Conservation (phyloP, 768 basidiomycete species). For the Leccinum uliginosum region DNA sequence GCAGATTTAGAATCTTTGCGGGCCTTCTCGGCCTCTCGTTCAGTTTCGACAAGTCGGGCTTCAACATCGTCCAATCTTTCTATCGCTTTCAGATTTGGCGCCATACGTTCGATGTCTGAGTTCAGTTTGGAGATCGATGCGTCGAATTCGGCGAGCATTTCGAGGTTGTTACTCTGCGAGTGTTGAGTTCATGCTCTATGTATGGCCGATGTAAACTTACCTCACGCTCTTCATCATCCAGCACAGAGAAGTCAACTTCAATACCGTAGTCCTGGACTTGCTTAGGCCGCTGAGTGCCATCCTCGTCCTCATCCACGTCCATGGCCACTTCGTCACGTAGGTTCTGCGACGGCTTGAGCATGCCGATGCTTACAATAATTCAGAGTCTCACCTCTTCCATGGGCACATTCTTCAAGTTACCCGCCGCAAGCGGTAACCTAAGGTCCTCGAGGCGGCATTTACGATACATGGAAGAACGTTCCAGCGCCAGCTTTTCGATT, state of each 20-base stretch:
- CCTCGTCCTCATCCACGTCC: slow-evolving; percentile 89
- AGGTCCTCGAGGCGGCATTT: slow-evolving; percentile 94
- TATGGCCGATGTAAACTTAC: slow-evolving; percentile 31
- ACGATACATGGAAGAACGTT: slow-evolving; percentile 82
- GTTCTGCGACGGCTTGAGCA: slow-evolving; percentile 44
- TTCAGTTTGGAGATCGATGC: slow-evolving; percentile 64
- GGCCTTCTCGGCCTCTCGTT: slow-evolving; percentile 89
- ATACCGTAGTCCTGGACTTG: slow-evolving; percentile 81
- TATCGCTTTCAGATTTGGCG: slow-evolving; percentile 95
- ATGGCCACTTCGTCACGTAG: slow-evolving; percentile 83
- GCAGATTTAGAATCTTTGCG: slow-evolving; percentile 85
- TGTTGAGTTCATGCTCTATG: background rate
- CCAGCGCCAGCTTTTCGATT: slow-evolving; percentile 82
- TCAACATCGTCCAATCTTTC: slow-evolving; percentile 87
- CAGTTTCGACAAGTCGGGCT: slow-evolving; percentile 79
- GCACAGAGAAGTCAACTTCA: slow-evolving; percentile 74
- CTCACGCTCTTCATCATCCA: slow-evolving; percentile 73
- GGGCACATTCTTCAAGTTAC: slow-evolving; percentile 80
- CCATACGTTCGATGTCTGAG: slow-evolving; percentile 86
- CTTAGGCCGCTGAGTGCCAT: slow-evolving; percentile 69
- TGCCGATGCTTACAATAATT: background rate
- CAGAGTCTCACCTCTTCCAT: slow-evolving; percentile 78
- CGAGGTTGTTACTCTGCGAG: slow-evolving; percentile 54
- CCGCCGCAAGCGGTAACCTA: slow-evolving; percentile 68
- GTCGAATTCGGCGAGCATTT: slow-evolving; percentile 69